phyloP scores from a whole-genome alignment of 441 rosid species.

The Viola pubescens region DNA sequence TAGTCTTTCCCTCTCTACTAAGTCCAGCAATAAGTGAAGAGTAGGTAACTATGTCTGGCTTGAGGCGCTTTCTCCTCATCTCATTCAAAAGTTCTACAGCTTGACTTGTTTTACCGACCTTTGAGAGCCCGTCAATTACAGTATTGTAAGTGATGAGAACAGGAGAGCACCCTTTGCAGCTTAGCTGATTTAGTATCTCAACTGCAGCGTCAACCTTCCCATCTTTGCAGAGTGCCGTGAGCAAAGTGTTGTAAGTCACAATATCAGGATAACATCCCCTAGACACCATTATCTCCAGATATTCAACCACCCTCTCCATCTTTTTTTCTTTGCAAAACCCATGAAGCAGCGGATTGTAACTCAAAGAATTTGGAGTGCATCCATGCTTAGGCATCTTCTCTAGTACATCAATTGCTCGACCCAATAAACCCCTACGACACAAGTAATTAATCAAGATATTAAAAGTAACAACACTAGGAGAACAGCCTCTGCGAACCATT shows the following conservation, averaged over 20 bases:
- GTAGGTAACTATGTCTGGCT: constrained; percentile 67
- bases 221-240: constrained; percentile 81
- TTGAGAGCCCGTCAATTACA: constrained; percentile 73
- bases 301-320: constrained; percentile 77
- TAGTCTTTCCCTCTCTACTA: constrained; percentile 68
- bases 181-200: constrained; percentile 71
- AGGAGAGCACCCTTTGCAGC: constrained; percentile 67
- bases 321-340: constrained; percentile 83
- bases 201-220: constrained; percentile 82
- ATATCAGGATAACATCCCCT: constrained; percentile 89
- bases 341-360: constrained; percentile 77
- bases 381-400: constrained; percentile 84
- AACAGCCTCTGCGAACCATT: constrained; percentile 66
- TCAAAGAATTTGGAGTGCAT: constrained; percentile 65
- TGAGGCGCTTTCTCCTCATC: constrained; percentile 65
- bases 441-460: constrained; percentile 79
- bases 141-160: constrained; percentile 73
- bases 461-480: constrained; percentile 78
- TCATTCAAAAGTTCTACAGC: constrained; percentile 61
- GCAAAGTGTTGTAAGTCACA: constrained; percentile 79
- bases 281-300: constrained; percentile 74
- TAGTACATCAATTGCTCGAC: constrained; percentile 67
- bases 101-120: constrained; percentile 66
- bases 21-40: constrained; percentile 72
- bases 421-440: constrained; percentile 69